Conservation (phyloP, 2,329 filamentous ascomycete species). For the Aureobasidium sp. region DNA sequence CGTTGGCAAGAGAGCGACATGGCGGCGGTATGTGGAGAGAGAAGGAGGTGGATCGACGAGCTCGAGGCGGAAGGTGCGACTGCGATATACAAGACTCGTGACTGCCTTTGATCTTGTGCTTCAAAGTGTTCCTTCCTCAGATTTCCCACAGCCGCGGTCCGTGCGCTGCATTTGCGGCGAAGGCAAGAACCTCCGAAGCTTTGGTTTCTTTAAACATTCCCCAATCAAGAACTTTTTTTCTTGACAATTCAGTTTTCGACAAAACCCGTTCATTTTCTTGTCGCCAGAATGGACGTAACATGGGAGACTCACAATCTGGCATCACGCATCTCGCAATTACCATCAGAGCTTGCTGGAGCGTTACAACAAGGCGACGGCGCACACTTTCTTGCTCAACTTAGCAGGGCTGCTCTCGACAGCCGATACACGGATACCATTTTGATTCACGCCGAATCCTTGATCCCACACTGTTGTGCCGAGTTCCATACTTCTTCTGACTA, state of each 20-base stretch:
- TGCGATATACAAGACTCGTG: background rate
- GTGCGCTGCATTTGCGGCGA: slow-evolving; percentile 12
- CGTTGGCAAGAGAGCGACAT: slow-evolving; percentile 42
- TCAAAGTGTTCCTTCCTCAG: slow-evolving; percentile 12
- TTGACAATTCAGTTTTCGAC: background rate
- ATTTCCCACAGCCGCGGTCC: slow-evolving; percentile 4
- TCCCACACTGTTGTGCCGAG: slow-evolving; percentile 71
- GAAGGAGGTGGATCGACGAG: slow-evolving; percentile 5
- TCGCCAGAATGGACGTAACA: slow-evolving; percentile 18
- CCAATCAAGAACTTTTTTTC: background rate
- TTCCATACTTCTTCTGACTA: slow-evolving; percentile 26
- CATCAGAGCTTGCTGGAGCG: slow-evolving; percentile 61
- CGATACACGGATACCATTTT: slow-evolving; percentile 67
- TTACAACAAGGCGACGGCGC: slow-evolving; percentile 58
- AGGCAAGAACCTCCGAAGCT: slow-evolving; percentile 14
- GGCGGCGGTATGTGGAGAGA: slow-evolving; percentile 15
- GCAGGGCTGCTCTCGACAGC: slow-evolving; percentile 61
- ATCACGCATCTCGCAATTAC: slow-evolving; percentile 50
- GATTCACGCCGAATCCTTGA: slow-evolving; percentile 63
- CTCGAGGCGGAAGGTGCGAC: slow-evolving; percentile 15
- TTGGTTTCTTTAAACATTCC: slow-evolving; percentile 11
- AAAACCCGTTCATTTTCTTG: background rate
- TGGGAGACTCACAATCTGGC: slow-evolving; percentile 16
- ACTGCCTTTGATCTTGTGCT: slow-evolving; percentile 5
- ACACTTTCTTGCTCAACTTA: slow-evolving; percentile 64